A percentile compares a stretch with the other conserved stretches of the same genome.
Conservation (phyloP, 768 basidiomycete genomes). For the Myochromella boudieri region DNA sequence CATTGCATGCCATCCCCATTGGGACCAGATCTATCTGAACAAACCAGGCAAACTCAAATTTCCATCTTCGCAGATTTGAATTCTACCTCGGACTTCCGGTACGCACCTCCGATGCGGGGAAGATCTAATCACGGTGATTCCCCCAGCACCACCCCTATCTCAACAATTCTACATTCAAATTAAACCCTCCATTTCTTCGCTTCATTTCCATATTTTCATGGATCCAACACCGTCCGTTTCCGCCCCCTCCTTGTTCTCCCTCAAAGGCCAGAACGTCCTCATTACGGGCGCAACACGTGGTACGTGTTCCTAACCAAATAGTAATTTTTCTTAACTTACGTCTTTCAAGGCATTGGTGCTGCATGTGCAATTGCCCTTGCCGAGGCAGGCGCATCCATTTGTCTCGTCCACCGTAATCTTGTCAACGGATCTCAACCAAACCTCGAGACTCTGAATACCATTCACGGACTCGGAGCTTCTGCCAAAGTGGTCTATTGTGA, state of each 20-base stretch:
- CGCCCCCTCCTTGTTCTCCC: constrained; percentile 62
- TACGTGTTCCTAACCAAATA: no score
- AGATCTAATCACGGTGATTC: constrained; percentile 11
- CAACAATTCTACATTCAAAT: constrained; percentile 3
- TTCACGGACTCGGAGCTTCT: constrained; percentile 28
- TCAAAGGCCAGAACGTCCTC: constrained; percentile 66
- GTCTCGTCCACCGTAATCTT: constrained; percentile 40
- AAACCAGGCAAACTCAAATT: no score
- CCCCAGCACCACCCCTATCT: constrained; percentile 6
- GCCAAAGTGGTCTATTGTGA: constrained; percentile 39
- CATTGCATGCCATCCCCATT: constrained; percentile 10
- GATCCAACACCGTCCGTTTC: constrained; percentile 50
- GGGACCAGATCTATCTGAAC: constrained; percentile 14
- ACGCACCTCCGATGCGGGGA: constrained; percentile 17
- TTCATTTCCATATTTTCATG: constrained; percentile 45
- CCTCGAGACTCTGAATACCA: constrained; percentile 30
- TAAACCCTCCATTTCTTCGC: constrained; percentile 9
- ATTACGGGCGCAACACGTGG: constrained; percentile 82
- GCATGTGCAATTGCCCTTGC: constrained; percentile 50
- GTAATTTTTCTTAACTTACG: no score
- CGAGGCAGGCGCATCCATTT: constrained; percentile 47
- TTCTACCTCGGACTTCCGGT: constrained; percentile 15
- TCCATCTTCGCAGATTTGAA: constrained; percentile 4
- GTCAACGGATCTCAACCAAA: constrained; percentile 21
- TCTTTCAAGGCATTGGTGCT: constrained; percentile 44